Conservation (phyloP, 306 rosid genomes). For the Quercus mongolica region DNA sequence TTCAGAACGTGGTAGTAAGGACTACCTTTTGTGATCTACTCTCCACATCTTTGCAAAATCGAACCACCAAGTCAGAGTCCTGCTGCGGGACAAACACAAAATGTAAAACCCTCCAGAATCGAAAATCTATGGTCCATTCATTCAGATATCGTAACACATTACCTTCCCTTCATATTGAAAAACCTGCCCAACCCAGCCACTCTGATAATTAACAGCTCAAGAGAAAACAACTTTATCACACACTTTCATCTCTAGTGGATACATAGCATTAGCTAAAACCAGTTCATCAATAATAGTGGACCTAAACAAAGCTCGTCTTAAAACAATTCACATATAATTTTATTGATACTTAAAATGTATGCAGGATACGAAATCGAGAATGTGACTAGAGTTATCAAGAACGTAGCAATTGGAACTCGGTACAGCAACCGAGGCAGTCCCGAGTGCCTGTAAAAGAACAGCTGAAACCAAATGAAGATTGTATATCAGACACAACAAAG, state of each 20-base stretch:
- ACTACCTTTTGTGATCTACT: constrained; percentile 80
- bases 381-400: constrained; percentile 72
- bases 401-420: constrained; percentile 82
- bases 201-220: constrained; percentile 51
- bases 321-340: no score
- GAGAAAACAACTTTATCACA: constrained; percentile 21
- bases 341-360: no score
- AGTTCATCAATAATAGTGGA: no score
- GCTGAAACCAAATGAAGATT: constrained; percentile 33
- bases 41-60: constrained; percentile 94
- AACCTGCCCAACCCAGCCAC: constrained; percentile 65
- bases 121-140: constrained; percentile 10
- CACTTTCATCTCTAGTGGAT: no score
- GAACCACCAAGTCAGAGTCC: constrained; percentile 75
- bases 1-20: constrained; percentile 26
- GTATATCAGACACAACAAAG: not conserved
- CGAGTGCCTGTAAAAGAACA: constrained; percentile 40
- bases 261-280: no score
- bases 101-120: constrained; percentile 17
- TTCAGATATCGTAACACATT: constrained; percentile 12
- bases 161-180: constrained; percentile 77
- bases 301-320: no score
- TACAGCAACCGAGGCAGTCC: constrained; percentile 42
- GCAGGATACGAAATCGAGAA: constrained; percentile 91
- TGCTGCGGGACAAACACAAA: constrained; percentile 33